Percentiles rank a stretch among this genome's conserved stretches.
phyloP scores from a whole-genome alignment of 345 rosid genomes.

The Eucalyptus virginea region DNA sequence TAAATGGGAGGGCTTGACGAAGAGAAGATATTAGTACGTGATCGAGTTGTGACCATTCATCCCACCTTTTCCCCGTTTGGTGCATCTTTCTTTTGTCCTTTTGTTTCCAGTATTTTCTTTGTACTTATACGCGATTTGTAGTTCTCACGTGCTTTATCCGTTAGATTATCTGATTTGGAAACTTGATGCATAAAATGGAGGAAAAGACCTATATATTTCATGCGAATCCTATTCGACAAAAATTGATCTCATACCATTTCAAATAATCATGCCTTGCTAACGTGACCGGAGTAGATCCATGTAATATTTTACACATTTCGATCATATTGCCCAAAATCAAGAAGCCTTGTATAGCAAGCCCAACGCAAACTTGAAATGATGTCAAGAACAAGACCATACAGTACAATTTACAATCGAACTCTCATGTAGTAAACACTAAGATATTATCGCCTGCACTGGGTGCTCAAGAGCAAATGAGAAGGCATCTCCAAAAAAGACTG shows the following conservation, averaged over 20 bases:
- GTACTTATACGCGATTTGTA: not conserved
- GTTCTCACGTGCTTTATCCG: not conserved
- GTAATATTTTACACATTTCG: not conserved
- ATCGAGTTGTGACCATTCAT: not conserved
- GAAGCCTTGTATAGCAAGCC: not conserved
- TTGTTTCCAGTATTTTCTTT: not conserved
- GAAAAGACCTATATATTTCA: not conserved
- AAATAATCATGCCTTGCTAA: not conserved
- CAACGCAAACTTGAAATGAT: not conserved
- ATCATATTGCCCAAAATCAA: not conserved
- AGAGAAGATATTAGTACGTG: not conserved
- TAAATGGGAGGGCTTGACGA: not conserved
- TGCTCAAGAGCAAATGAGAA: not conserved
- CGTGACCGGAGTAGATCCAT: not conserved
- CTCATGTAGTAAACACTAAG: not conserved
- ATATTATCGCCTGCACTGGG: not conserved
- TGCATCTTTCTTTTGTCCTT: not conserved
- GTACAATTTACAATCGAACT: not conserved
- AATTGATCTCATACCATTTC: not conserved
- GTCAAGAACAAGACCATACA: not conserved
- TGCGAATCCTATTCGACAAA: not conserved
- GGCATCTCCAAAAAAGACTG: not conserved
- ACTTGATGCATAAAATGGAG: not conserved
- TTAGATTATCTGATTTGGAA: not conserved
- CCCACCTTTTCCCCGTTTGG: not conserved